Base-by-base conservation (phyloP, 2,329 filamentous ascomycete genomes). In the Aureobasidium lini region DNA sequence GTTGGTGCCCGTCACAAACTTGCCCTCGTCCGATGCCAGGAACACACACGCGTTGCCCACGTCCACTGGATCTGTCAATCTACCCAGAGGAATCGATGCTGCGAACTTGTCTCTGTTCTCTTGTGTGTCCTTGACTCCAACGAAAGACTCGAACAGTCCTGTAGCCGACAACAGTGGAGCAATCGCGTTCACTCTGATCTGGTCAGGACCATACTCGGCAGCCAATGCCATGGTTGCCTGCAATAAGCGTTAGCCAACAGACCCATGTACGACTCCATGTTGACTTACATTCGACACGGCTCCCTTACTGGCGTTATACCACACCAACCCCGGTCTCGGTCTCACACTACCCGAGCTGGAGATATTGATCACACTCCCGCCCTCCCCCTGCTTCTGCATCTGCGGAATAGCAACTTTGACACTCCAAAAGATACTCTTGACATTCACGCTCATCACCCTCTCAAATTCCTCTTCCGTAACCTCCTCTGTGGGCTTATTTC, bases 1-100 rank as follows among this genome's bases (percentile, higher is more conserved):
- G 62, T 87, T 86, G n/a, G 85, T 79, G 0, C 87, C 88, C 0
- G 86, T 89, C 63, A 91, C 82, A 66, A 90, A 90, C 3, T 76
- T 79, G 0, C 84, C 85, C 67, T 90, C 88, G 31, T 89, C 84
- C 61, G 85, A 88, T 1, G 85, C 85, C 47, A 91, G 70, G 68
- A 86, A 91, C 16, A 85, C 78, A 62, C 83, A 85, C 29, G 86
- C 85, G 66, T 89, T 88, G 2, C 85, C 87, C 37, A 91, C 81
- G 69, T 91, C 88, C 9, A 78, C 75, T 1, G 83, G 79, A n/a
- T 79, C 79, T 1, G 81, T 80, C 3, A 78, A 75, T 13, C 83
- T 73, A 2, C 82, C 81, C 0, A 85, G 71, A 0, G 82, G 83
- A 7, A 85, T 74, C 0, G 78, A 77, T 1, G 78, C 77, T 32